These are phyloP conservation scores for Cochlearia excelsa DNA, from an alignment of 345 rosid species.

Conservation along the genomic window DNA sequence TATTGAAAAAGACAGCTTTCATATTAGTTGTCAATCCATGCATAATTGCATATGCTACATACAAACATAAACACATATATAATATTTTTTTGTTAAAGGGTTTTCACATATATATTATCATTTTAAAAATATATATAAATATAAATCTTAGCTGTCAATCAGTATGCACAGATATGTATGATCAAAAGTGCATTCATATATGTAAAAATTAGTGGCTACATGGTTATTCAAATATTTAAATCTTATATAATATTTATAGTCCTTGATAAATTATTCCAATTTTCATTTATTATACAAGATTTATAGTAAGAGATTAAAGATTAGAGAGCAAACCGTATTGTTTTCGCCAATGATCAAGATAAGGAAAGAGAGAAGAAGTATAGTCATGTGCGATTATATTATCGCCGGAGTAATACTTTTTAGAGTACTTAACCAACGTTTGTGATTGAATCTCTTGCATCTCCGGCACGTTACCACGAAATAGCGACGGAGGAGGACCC, in stretches of 20 bases:
- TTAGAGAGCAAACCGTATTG: conserved; percentile 51
- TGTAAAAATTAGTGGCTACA: neutral
- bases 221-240: neutral
- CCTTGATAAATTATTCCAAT: neutral
- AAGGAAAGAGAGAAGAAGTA: conserved; percentile 70
- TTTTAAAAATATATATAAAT: neutral
- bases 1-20: conserved; percentile 14
- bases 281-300: neutral
- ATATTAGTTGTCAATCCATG: conserved; percentile 28
- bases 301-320: neutral
- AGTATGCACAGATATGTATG: neutral
- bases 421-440: conserved; percentile 12
- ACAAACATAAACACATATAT: neutral
- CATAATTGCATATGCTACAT: conserved; percentile 19
- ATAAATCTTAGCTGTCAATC: conserved; percentile 21
- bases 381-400: conserved; percentile 61
- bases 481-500: conserved; percentile 61
- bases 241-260: neutral
- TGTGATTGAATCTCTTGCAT: conserved; percentile 53
- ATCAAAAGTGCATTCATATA: conserved; percentile 7
- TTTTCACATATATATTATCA: neutral
- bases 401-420: conserved; percentile 21
- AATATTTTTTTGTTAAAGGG: conserved; percentile 12
- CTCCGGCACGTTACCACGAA: conserved; percentile 64
- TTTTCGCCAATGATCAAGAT: conserved; percentile 71